Conservation (phyloP, 2,329 filamentous ascomycete species). For the Hymenoscyphus occultus region DNA sequence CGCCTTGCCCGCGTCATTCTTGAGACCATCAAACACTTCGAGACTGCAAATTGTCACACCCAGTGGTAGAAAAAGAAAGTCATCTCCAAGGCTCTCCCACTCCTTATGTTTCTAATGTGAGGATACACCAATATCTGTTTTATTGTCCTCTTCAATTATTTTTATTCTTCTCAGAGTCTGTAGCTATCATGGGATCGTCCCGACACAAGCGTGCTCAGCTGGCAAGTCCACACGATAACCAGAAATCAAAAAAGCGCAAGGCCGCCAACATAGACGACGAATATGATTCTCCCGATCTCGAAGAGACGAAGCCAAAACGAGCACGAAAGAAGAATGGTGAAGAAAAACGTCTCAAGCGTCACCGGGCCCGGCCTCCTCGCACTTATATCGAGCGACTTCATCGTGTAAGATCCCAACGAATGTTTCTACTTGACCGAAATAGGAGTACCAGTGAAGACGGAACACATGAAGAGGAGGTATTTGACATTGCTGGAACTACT, state of each 20-base stretch:
- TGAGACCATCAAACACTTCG: too few relatives aligned
- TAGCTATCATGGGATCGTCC: neutral
- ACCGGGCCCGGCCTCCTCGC: constrained; percentile 43
- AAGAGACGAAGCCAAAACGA: constrained; percentile 20
- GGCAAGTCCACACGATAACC: neutral
- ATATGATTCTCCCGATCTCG: constrained; percentile 16
- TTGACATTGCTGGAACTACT: constrained; percentile 57
- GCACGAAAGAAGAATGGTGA: constrained; percentile 25
- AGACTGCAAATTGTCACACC: neutral
- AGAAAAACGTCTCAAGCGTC: constrained; percentile 42
- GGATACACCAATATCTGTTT: neutral
- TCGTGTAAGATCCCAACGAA: constrained; percentile 50
- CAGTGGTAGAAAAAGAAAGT: neutral
- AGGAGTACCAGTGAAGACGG: constrained; percentile 37
- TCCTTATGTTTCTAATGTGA: neutral
- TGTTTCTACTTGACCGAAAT: constrained; percentile 54
- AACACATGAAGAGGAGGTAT: constrained; percentile 44
- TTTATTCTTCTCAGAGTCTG: neutral
- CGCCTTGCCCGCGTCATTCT: too few relatives aligned
- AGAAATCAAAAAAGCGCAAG: neutral
- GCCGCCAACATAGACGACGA: constrained; percentile 5
- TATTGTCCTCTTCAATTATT: neutral
- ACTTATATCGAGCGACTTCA: constrained; percentile 46
- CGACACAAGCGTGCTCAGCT: neutral
- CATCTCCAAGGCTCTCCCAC: too few relatives aligned